Conservation (phyloP, 495 filamentous ascomycete genomes). For the Glarea lozoyensis region DNA sequence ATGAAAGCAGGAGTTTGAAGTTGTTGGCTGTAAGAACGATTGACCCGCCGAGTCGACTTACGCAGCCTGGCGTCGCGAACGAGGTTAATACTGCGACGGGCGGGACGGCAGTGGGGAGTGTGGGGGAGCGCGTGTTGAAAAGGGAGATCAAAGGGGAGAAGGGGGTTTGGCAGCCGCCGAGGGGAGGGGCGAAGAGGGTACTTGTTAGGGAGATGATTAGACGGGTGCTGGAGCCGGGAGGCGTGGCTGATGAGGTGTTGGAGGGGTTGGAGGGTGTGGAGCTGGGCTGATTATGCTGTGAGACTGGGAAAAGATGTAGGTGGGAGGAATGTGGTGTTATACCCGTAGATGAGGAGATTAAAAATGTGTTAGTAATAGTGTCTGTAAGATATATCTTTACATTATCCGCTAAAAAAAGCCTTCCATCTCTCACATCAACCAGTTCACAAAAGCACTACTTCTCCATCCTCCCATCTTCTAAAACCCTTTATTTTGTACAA, state of each 20-base stretch:
- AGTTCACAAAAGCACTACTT: too few species aligned
- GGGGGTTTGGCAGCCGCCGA: constrained; percentile 70
- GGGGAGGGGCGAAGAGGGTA: constrained; percentile 64
- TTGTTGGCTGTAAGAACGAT: constrained; percentile 58
- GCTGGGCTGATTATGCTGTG: constrained; percentile 27
- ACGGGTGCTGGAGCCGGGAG: constrained; percentile 57
- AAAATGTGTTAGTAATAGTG: too few species aligned
- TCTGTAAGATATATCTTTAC: too few species aligned
- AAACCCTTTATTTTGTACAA: too few species aligned
- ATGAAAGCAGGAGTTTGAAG: constrained; percentile 29
- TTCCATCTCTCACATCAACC: too few species aligned
- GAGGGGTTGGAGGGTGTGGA: constrained; percentile 61
- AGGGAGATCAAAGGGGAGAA: constrained; percentile 48
- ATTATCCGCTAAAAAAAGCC: too few species aligned
- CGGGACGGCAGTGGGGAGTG: constrained; percentile 26
- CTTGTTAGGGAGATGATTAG: constrained; percentile 58
- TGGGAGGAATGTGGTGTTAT: too few species aligned
- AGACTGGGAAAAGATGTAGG: too few species aligned
- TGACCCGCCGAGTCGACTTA: constrained; percentile 61
- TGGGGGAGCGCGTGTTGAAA: constrained; percentile 29
- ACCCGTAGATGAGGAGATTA: too few species aligned
- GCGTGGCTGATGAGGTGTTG: constrained; percentile 78
- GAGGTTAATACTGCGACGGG: constrained; percentile 56
- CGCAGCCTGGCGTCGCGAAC: constrained; percentile 51
- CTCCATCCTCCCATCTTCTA: too few species aligned